Percentiles rank a stretch among this genome's conserved stretches.
Evolutionary conservation across 2,329 filamentous ascomycete species (phyloP).

Genomic region (Aureobasidium pullulans): DNA sequence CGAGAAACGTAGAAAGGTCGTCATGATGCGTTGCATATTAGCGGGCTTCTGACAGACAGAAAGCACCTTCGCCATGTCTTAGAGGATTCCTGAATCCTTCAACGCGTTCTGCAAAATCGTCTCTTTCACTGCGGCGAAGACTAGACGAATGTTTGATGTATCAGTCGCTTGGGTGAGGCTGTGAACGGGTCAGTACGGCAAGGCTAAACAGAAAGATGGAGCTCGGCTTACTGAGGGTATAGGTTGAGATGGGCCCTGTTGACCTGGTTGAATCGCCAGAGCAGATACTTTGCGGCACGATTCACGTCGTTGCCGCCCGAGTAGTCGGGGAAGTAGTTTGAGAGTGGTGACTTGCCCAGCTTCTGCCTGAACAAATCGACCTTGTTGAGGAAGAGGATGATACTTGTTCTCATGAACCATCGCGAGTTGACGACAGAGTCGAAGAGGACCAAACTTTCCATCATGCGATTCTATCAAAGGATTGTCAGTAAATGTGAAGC

Average conservation of each 20-base stretch:
- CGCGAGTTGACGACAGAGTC: slow-evolving; percentile 97
- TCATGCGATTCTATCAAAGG: slow-evolving; percentile 80
- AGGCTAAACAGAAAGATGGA: background rate
- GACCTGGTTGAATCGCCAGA: slow-evolving; percentile 98
- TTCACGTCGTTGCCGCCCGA: slow-evolving; percentile 97
- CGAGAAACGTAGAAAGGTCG: slow-evolving; percentile 12
- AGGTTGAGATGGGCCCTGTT: slow-evolving; percentile 93
- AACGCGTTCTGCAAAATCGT: slow-evolving; percentile 97
- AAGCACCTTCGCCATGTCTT: slow-evolving; percentile 10
- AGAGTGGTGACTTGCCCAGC: slow-evolving; percentile 77
- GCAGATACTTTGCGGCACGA: slow-evolving; percentile 90
- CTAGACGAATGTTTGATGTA: slow-evolving; percentile 93
- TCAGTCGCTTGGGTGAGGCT: slow-evolving; percentile 98
- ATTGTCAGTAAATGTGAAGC: slow-evolving; percentile 14
- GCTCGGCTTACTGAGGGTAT: slow-evolving; percentile 89
- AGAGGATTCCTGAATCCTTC: slow-evolving; percentile 93
- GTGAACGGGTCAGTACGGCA: slow-evolving; percentile 21
- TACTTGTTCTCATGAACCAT: slow-evolving; percentile 98
- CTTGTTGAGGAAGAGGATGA: slow-evolving; percentile 98
- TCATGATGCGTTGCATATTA: slow-evolving; percentile 23
- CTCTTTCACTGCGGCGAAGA: slow-evolving; percentile 97
- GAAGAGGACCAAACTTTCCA: slow-evolving; percentile 93
- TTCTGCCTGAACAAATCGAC: slow-evolving; percentile 98
- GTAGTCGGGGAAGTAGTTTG: slow-evolving; percentile 96
- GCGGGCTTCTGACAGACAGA: slow-evolving; percentile 68